Percentiles rank a stretch among this genome's conserved stretches.
Conservation (phyloP, 1,284 basidiomycete genomes). For the Mycosarcoma maydis region DNA sequence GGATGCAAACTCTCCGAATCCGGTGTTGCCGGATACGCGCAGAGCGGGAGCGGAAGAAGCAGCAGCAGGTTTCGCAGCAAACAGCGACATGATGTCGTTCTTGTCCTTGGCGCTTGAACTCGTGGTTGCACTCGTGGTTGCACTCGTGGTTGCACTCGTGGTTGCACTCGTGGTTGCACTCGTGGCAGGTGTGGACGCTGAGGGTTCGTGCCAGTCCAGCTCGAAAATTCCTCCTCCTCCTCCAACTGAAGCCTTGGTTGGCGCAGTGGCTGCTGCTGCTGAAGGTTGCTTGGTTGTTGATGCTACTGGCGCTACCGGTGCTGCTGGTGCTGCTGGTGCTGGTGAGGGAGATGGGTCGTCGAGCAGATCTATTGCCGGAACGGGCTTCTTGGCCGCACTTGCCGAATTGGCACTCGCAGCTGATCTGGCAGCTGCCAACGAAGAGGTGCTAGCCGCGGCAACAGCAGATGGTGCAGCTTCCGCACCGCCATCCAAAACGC, state of each 20-base stretch:
- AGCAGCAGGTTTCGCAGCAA: slow-evolving; percentile 63
- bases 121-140: slow-evolving; percentile 67
- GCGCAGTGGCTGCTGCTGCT: slow-evolving; percentile 11
- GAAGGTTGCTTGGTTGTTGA: slow-evolving; percentile 18
- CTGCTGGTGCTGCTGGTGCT: slow-evolving; percentile 7
- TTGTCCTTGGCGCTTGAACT: slow-evolving; percentile 70
- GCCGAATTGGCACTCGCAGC: not conserved
- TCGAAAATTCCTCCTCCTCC: slow-evolving; percentile 78
- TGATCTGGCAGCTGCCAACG: not conserved
- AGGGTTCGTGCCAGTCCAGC: slow-evolving; percentile 76
- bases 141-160: slow-evolving; percentile 68
- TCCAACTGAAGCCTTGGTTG: slow-evolving; percentile 57
- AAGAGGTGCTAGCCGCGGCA: not conserved
- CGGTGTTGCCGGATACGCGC: not conserved
- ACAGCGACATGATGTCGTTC: slow-evolving; percentile 86
- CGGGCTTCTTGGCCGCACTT: slow-evolving; percentile 1
- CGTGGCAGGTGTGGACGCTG: slow-evolving; percentile 39
- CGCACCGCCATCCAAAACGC: slow-evolving; percentile 75
- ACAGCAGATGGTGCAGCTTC: slow-evolving; percentile 13
- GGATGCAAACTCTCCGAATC: slow-evolving; percentile 34
- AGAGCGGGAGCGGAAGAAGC: not conserved
- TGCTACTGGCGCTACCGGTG: slow-evolving; percentile 2
- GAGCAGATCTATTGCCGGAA: slow-evolving; percentile 25
- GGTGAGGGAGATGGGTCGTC: slow-evolving; percentile 27
- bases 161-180: slow-evolving; percentile 63